Base-by-base conservation (phyloP, 768 basidiomycete species). In the Kwoniella heveanensis region DNA sequence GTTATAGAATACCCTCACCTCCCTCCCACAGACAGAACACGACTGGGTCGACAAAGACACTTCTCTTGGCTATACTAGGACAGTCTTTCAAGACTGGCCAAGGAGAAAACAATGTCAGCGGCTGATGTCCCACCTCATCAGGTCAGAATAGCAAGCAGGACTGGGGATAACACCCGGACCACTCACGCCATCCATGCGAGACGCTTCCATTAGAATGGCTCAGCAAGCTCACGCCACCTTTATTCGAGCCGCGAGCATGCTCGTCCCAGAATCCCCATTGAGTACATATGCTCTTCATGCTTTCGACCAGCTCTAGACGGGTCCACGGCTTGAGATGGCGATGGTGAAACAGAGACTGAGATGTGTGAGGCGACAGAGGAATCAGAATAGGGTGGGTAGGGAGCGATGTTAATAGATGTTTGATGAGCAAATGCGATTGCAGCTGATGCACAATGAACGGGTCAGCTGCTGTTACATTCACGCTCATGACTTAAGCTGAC, bases 21-120 rank as follows among this genome's bases (percentile, higher is more conserved):
- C 92, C 92, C 85, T 96, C 93, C 92, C 92, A 97, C 6, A 89
- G 86, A 78, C 91, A 93, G 79, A 93, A 91, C 0, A 88, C 76
- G 61, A 81, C 80, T 9, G 94, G 92, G 74, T 98, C 94, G 30
- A 93, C 88, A 73, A 96, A 92, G 76, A 90, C 92, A 9, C 88
- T 92, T 2, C 92, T 85, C 1, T 82, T 81, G 50, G 89, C 81
- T 70, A 95, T 83, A 21, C 85, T 80, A 1, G 91, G 88, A 57
- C 87, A 83, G 21, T 84, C 84, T 78, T 95, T 96, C 50, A 96
- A 81, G 76, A 94, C 71, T 76, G 29, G 15, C 15, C 47, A 9
- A 25, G 49, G 47, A 13, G 3, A 59, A 8, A 19, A 32, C 29
- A 25, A 27, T 13, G 32, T 57, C 62, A 57, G 39, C 56, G 9